Base-by-base conservation (phyloP, 2,329 filamentous ascomycete species). In the Penicillium sp. region DNA sequence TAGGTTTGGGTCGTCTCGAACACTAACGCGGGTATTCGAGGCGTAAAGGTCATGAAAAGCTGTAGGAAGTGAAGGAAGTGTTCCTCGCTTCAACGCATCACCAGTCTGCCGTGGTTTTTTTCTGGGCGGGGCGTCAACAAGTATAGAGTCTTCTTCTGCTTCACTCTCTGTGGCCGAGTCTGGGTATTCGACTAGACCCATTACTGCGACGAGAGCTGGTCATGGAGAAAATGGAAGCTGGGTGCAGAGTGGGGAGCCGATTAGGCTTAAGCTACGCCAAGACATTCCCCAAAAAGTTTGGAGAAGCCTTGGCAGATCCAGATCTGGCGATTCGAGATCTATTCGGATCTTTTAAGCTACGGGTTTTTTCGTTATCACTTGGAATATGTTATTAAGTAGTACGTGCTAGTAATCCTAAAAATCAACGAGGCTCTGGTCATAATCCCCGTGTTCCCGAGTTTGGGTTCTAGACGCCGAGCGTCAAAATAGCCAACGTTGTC, bases 41-140 rank as follows among this genome's bases (percentile, higher is more conserved):
- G 92, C 88, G 74, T 99, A 97, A 55, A 97, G 81, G 71, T 97
- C 89, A 71, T 91, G 89, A 72, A 99, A 97, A 55, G 83, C 77
- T 12, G 85, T 73, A 8, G 92, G 93, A 21, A 97, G 80, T 8
- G 91, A 89, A 28, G 90, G 91, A 35, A 92, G 74, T 23, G 66
- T 50, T 20, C 42, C 53, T 9, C 28, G 33, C n/a, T 33, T 58
- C 12, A 53, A 9, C 20, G 50, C 43, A 12, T 26, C 26, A 46
- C 48, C 28, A 23, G 60, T 55, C 50, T 59, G 60, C 21, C 64
- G 61, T 28, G 56, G 57, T 54, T 61, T 66, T 47, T 70, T 72
- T 56, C 59, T 59, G 7, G 60, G 61, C 42, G 58, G 61, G 0
- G 40, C 8, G 23, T 43, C 20, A 23, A 18, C 40, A 20, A 52